Conservation (phyloP, 1,284 basidiomycete species). For the Moniliophthora roreri region DNA sequence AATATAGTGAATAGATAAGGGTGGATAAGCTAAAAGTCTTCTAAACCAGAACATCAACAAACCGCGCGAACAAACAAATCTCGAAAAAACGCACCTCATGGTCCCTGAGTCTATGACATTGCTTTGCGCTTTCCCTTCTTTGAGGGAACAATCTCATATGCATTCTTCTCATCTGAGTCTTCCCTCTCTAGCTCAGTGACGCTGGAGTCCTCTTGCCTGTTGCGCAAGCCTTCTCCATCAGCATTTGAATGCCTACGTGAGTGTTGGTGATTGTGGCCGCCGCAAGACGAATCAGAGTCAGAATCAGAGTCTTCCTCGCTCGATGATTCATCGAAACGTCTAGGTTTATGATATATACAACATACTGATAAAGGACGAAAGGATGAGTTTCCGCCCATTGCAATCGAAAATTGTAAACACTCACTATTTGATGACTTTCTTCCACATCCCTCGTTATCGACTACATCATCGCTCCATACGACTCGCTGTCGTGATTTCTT, state of each 20-base stretch:
- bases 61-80: background rate
- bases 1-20: too few relatives aligned
- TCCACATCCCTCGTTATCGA: conserved; percentile 81
- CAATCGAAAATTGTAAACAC: conserved; percentile 26
- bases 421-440: conserved; percentile 84
- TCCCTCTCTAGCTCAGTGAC: conserved; percentile 31
- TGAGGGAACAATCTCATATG: conserved; percentile 53
- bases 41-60: background rate
- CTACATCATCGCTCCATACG: conserved; percentile 75
- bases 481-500: conserved; percentile 51
- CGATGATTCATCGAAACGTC: conserved; percentile 77
- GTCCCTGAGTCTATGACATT: too few relatives aligned
- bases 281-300: conserved; percentile 40
- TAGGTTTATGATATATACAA: conserved; percentile 86
- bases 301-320: conserved; percentile 62
- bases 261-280: conserved; percentile 27
- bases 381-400: background rate
- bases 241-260: conserved; percentile 20
- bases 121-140: conserved; percentile 47
- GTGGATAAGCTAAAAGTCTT: too few relatives aligned
- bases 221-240: conserved; percentile 12
- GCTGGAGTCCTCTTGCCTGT: conserved; percentile 23
- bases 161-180: conserved; percentile 42
- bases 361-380: conserved; percentile 60
- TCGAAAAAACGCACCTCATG: too few relatives aligned